These are phyloP conservation scores for Dendrothele bispora DNA, from an alignment of 768 basidiomycete species.

Conservation along the genomic window DNA sequence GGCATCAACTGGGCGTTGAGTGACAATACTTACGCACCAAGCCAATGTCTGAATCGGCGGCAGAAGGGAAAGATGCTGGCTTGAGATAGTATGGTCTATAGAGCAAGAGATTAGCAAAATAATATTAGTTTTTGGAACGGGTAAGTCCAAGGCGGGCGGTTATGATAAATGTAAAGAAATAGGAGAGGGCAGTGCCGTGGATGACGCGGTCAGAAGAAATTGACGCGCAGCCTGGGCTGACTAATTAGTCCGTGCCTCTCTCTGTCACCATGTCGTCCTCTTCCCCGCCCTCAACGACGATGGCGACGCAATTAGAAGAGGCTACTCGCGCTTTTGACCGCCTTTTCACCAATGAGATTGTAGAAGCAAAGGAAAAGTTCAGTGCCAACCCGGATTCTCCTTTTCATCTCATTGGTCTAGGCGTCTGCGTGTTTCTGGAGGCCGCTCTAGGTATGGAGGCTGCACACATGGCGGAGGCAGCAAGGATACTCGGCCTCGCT, in stretches of 20 bases:
- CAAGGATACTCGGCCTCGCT: constrained; percentile 51
- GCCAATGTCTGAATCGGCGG: no score
- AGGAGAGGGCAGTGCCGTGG: no score
- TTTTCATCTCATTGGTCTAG: constrained; percentile 72
- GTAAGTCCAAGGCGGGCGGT: no score
- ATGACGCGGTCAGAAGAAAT: no score
- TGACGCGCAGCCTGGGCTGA: no score
- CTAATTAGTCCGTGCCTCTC: background rate
- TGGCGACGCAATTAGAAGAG: constrained; percentile 27
- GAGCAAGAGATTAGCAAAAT: no score
- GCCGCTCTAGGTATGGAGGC: constrained; percentile 84
- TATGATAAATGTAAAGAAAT: no score
- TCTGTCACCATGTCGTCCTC: constrained; percentile 1
- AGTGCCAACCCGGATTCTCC: constrained; percentile 49
- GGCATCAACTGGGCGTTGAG: no score
- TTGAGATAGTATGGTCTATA: no score
- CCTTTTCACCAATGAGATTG: constrained; percentile 70
- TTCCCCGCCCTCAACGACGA: constrained; percentile 4
- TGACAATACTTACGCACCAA: no score
- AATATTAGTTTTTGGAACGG: no score
- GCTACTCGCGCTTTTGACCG: constrained; percentile 60
- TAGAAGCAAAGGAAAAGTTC: constrained; percentile 52
- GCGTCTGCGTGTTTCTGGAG: constrained; percentile 72
- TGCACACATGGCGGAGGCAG: constrained; percentile 64
- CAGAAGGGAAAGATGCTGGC: no score